Evolutionary conservation across 805 yeast species (phyloP), one percentile per base, ranked within the genome.

Genomic region (Saccharomycopsis sp.): DNA sequence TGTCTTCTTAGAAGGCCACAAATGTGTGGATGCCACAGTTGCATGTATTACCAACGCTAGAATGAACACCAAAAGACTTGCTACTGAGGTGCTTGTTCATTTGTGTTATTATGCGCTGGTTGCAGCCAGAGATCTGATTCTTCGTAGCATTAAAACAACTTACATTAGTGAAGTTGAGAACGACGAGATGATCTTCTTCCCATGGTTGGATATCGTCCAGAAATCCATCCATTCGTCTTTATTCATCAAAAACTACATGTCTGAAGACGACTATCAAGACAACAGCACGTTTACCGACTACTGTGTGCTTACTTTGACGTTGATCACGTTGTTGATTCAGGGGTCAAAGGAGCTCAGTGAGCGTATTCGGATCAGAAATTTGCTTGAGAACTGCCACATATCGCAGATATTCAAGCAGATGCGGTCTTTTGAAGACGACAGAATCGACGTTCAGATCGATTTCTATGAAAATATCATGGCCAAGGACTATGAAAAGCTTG

Each of bases 361-460:
- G 24, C 73, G 63, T 12, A 42, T 61, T 3, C 53, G 59, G 17
- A 56, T 61, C 17, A 23, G 63, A 25, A 52, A 47, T 15, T 52
- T 51, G 15, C 54, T 61, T 24, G 47, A 53, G 9, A 51, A 49
- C 23, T 56, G 56, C 12, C 34, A 49, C 47, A 9, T 58, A 9
- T 15, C 41, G 3, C 29, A 77, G 64, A 71, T 87, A 17, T 77
- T 86, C 56, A 74, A 74, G 34, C 72, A 74, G 24, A 78, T 87
- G 72, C 78, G 78, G 53, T 70, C 70, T 1, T 72, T 89, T 58
- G 76, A 81, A 23, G 79, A 78, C 64, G 85, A 81, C n/a, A 76
- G 77, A 5, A 76, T 90, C 53, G 78, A 76, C 56, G 87, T 86
- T 61, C 86, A 88, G 66, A 81, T 89, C 53, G 74, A 77, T n/a